A percentile compares a stretch with the other conserved stretches of the same genome.
phyloP scores from a whole-genome alignment of 371 early-diverging fungal genomes.

The Paraphysoderma sedebokerense region DNA sequence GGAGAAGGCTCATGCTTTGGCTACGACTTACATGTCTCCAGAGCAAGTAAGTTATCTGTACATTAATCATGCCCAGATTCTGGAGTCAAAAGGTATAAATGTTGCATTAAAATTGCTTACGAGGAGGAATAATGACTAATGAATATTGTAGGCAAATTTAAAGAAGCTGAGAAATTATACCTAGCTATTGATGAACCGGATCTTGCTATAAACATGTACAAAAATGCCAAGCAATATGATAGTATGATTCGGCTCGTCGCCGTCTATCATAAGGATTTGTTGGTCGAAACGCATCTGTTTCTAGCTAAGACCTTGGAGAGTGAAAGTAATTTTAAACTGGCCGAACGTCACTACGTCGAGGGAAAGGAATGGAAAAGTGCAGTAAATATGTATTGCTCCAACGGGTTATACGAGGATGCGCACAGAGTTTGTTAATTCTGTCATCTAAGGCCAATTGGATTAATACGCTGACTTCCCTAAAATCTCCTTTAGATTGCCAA shows the following conservation, averaged over 20 bases:
- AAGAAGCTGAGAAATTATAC: conserved; percentile 36
- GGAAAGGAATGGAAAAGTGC: conserved; percentile 34
- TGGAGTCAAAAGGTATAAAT: conserved; percentile 22
- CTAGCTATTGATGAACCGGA: conserved; percentile 30
- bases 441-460: not conserved
- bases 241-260: conserved; percentile 35
- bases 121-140: not conserved
- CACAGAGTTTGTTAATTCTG: conserved; percentile 15
- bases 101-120: no score
- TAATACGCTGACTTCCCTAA: not conserved
- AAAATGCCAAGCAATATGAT: conserved; percentile 33
- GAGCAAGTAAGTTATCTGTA: conserved; percentile 27
- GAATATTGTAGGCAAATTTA: conserved; percentile 14
- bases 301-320: conserved; percentile 32
- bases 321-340: conserved; percentile 25
- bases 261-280: conserved; percentile 27
- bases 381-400: conserved; percentile 38
- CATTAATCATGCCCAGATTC: conserved; percentile 25
- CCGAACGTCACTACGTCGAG: conserved; percentile 34
- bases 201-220: conserved; percentile 41
- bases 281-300: conserved; percentile 29
- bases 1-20: conserved; percentile 32
- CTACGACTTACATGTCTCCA: conserved; percentile 23
- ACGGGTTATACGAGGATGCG: conserved; percentile 31
- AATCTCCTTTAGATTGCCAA: conserved; percentile 18